These are phyloP conservation scores for Rosa persica DNA, from an alignment of 306 rosid genomes.

Conservation along the genomic window DNA sequence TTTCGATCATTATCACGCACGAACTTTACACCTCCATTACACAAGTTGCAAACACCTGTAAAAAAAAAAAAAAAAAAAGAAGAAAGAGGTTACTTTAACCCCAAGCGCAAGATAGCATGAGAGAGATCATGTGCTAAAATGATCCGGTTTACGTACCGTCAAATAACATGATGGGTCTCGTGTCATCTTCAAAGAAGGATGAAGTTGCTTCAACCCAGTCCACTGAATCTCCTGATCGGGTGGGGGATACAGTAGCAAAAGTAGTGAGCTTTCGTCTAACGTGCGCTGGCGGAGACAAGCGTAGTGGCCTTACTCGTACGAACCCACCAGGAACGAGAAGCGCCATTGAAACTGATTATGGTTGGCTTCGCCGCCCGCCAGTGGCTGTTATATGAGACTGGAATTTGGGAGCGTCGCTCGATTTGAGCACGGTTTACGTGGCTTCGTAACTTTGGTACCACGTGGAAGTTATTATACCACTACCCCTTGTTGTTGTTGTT, in stretches of 20 bases:
- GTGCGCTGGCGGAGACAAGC: slow-evolving; percentile 26
- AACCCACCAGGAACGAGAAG: slow-evolving; percentile 45
- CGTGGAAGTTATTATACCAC: not conserved
- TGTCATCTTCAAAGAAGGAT: slow-evolving; percentile 64
- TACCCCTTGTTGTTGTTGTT: not conserved
- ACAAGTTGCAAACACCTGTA: slow-evolving; percentile 85
- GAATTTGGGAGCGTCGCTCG: not conserved
- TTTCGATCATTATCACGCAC: slow-evolving; percentile 79
- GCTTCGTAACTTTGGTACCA: slow-evolving; percentile 5
- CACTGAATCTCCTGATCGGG: slow-evolving; percentile 26
- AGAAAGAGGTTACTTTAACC: not conserved
- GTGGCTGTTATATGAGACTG: not conserved
- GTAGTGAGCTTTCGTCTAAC: slow-evolving; percentile 25
- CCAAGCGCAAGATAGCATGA: slow-evolving; percentile 1
- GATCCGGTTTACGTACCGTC: slow-evolving; percentile 51
- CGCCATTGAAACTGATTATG: slow-evolving; percentile 41
- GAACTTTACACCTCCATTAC: slow-evolving; percentile 91
- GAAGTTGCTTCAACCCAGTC: slow-evolving; percentile 80
- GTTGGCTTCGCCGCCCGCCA: not conserved
- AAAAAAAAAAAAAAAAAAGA: not conserved
- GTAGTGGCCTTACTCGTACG: slow-evolving; percentile 12
- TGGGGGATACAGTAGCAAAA: slow-evolving; percentile 55
- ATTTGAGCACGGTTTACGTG: not conserved
- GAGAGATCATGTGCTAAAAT: not conserved
- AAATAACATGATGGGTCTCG: slow-evolving; percentile 88